Percentiles rank a stretch among this genome's conserved stretches.
These are phyloP conservation scores for Rhizopogon rudus DNA, from an alignment of 768 basidiomycete species.

Conservation along the genomic window DNA sequence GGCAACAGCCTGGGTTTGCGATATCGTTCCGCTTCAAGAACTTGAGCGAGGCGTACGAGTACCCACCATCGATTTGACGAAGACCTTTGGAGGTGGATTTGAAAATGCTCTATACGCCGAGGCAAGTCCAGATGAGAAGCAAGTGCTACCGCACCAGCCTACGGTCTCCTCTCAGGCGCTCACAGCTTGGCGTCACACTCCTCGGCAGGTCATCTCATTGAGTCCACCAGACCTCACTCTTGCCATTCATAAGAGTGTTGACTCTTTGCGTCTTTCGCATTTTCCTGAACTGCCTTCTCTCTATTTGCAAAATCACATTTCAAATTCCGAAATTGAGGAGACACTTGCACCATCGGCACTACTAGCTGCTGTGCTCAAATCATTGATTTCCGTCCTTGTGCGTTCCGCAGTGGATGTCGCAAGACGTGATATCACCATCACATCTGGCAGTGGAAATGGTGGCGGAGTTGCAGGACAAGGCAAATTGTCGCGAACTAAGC, in stretches of 20 bases:
- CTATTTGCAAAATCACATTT: conserved; percentile 11
- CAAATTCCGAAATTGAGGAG: conserved; percentile 12
- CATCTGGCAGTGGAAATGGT: conserved; percentile 7
- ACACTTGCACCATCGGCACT: conserved; percentile 32
- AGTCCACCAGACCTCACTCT: conserved; percentile 24
- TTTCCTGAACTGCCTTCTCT: conserved; percentile 11
- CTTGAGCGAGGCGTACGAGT: conserved; percentile 13
- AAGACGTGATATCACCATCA: conserved; percentile 25
- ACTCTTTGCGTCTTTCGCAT: conserved; percentile 15
- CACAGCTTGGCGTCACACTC: conserved; percentile 11
- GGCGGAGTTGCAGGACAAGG: conserved; percentile 13
- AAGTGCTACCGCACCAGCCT: conserved; percentile 3
- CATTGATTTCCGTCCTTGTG: conserved; percentile 29
- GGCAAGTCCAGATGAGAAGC: neutral
- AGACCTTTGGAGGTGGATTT: conserved; percentile 12
- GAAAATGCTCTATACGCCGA: conserved; percentile 8
- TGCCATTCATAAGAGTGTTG: conserved; percentile 19
- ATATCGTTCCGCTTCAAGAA: conserved; percentile 16
- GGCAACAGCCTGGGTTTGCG: conserved; percentile 16
- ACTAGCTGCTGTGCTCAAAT: conserved; percentile 28
- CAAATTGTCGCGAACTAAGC: conserved; percentile 16
- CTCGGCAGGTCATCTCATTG: conserved; percentile 18
- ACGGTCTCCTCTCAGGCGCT: conserved; percentile 4
- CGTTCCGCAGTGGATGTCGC: conserved; percentile 27
- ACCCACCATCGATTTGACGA: conserved; percentile 15